Base-by-base conservation (phyloP, 805 yeast genomes). In the Nakazawaea wickerhamii region DNA sequence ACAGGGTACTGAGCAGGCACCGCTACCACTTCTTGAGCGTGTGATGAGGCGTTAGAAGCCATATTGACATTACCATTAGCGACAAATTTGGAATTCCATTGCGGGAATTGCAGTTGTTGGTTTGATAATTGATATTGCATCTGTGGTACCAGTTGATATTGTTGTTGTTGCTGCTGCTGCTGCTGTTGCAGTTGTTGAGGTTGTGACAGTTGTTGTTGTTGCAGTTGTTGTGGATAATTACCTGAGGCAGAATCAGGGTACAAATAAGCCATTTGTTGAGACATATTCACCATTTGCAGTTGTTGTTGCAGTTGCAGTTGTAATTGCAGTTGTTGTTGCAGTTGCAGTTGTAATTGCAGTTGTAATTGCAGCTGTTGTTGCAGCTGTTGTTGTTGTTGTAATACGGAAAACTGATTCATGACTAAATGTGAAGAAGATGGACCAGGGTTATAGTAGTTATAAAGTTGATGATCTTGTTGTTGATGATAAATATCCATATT, bases 161-260 rank as follows among this genome's bases (percentile, higher is more conserved):
- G 49, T 19, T 40, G 49, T 19, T 27, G 46, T 30, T 43, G 52
- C 43, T 63, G 72, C 38, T 70, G 64, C 33, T 64, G 71, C 50
- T 65, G 73, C 48, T 55, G 63, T 46, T 63, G 63, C 44, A 66
- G 53, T 44, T 64, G 70, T 48, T 67, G 71, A 27, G 65, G 57
- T 43, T 65, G 73, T 50, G 67, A 70, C 21, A 11, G 32, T 27
- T 26, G 40, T 27, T 36, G 31, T 36, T 26, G 32, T 27, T 18
- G 72, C 69, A 18, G 67, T 54, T 30, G 67, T 50, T 40, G 64
- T 13, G 42, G 30, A 11, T 9, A 39, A n/a, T 19, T 8, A 11
- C 20, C 30, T 63, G 35, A 14, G 13, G 14, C 23, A 22, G 17
- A 13, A 14, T 35, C 38, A 9, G 13, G 38, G n/a, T 35, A 35